A percentile compares a stretch with the other conserved stretches of the same genome.
phyloP scores from a whole-genome alignment of 2,329 filamentous ascomycete species.

The Beauveria australis region DNA sequence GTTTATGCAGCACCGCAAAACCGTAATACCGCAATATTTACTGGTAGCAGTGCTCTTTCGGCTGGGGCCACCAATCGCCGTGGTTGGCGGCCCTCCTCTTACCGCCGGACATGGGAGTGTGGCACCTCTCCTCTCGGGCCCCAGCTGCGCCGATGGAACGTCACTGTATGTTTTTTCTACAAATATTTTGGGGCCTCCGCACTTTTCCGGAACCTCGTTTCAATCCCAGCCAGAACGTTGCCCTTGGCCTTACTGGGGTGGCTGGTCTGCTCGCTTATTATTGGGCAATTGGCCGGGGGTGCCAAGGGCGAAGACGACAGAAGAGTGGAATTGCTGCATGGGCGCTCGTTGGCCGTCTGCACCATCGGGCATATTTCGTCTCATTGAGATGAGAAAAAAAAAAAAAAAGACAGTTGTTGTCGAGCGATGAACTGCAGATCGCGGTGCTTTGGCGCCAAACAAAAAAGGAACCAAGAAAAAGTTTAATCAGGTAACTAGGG shows the following conservation, averaged over 20 bases:
- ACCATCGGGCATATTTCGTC: too few relatives aligned
- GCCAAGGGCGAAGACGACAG: background rate
- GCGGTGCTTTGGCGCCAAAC: too few relatives aligned
- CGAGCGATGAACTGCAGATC: too few relatives aligned
- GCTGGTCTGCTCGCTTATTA: background rate
- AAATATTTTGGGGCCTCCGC: background rate
- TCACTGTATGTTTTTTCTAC: background rate
- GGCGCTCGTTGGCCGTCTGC: too few relatives aligned
- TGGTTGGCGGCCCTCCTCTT: background rate
- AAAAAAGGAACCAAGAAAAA: too few relatives aligned
- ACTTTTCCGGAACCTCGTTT: conserved; percentile 2
- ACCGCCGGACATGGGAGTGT: conserved; percentile 8
- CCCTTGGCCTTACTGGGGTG: background rate
- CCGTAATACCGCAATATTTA: too few relatives aligned
- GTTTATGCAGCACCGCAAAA: too few relatives aligned
- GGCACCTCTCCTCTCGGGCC: background rate
- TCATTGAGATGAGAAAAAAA: too few relatives aligned
- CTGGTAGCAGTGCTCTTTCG: background rate
- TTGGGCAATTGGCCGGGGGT: background rate
- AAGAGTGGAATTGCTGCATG: too few relatives aligned
- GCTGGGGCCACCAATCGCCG: background rate
- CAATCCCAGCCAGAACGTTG: background rate
- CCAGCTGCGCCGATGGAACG: conserved; percentile 5
- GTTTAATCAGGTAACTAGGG: background rate
- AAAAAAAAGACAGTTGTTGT: too few relatives aligned